Base-by-base conservation (phyloP, 306 rosid genomes). In the Glycine latifolia region DNA sequence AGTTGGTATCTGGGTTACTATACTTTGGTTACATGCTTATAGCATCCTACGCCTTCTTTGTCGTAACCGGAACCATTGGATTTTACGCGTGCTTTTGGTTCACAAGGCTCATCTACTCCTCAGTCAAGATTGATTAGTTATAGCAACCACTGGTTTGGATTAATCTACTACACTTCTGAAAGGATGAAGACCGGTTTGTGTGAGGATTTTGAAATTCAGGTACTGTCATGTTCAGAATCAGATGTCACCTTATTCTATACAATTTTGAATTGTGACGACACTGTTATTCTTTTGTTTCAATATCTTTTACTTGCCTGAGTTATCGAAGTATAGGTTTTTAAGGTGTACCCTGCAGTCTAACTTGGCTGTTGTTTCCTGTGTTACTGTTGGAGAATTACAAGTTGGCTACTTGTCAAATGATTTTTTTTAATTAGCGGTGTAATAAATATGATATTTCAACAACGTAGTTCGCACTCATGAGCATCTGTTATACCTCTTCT, bases 11-110 rank as follows among this genome's bases (percentile, higher is more conserved):
- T 2, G 99, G 86, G 33, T 46, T 91, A 71, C 78, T 95, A 65
- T 95, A 95, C 89, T 95, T 95, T 3, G 99, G 99, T 15, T 95
- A 95, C 90, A 95, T 95, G 99, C 89, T 90, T 61, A 95, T 95
- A 75, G 97, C 92, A 31, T 95, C 99, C 1, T 95, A 93, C 65
- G 95, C 99, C 59, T 95, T 95, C 78, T 95, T 95, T 69, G 99
- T 95, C 61, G 85, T 95, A 62, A 95, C 99, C 0, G 99, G 99
- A 61, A 89, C 99, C 81, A 93, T 95, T 8, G 99, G 99, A 56
- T 95, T 95, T 82, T 95, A 91, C 20, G 94, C 99, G 0, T 95
- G 99, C 95, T 95, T 95, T 84, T 93, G 97, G 98, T 95, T 95
- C 91, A 95, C 97, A 43, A 90, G 98, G 91, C 99, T 95, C 81